Conservation (phyloP, 163 green algal genomes). For the Scenedesmus sp. region DNA sequence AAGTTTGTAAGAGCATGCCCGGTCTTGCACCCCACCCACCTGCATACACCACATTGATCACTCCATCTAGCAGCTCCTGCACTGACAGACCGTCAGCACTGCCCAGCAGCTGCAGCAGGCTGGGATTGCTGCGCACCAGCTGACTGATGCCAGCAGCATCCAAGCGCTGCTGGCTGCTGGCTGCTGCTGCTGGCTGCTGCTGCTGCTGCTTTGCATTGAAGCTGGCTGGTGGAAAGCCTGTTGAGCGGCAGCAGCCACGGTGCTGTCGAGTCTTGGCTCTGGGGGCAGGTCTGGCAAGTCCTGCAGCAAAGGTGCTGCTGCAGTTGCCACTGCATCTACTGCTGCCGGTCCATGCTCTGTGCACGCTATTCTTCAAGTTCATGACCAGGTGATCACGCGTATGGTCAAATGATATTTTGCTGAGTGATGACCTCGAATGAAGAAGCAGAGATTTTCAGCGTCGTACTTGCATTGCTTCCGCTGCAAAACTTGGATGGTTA, state of each 20-base stretch:
- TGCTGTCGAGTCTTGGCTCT: neutral
- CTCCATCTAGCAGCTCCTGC: conserved; percentile 46
- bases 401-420: too few species aligned
- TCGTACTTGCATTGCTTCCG: too few species aligned
- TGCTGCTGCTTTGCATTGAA: neutral
- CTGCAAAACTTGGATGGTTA: too few species aligned
- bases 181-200: conserved; percentile 7
- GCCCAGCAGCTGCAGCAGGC: conserved; percentile 8
- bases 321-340: neutral
- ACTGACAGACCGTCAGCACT: neutral
- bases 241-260: neutral
- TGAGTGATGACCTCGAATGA: too few species aligned
- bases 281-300: neutral
- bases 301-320: neutral
- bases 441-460: too few species aligned
- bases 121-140: neutral
- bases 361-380: neutral
- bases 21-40: too few species aligned
- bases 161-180: conserved; percentile 7
- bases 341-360: neutral
- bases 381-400: neutral
- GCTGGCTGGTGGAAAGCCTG: neutral
- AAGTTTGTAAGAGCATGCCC: too few species aligned
- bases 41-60: conserved; percentile 51
- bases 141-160: conserved; percentile 24